A percentile compares a stretch with the other conserved stretches of the same genome.
phyloP scores from a whole-genome alignment of 2,329 filamentous ascomycete genomes.

The Stagonosporopsis cucurbitacearum region DNA sequence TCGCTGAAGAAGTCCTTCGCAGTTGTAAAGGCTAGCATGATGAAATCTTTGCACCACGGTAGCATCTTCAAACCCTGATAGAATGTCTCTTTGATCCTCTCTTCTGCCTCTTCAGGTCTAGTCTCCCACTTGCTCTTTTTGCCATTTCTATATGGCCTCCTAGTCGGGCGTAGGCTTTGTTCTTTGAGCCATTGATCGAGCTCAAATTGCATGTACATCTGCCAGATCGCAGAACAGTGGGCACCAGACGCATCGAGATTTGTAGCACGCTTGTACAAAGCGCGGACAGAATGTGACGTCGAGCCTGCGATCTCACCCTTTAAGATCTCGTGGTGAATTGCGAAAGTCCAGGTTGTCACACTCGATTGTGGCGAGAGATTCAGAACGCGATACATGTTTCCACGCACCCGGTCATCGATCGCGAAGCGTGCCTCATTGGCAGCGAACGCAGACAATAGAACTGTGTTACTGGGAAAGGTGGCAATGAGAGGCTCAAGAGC shows the following conservation, averaged over 20 bases:
- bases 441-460: conserved; percentile 75
- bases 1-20: conserved; percentile 46
- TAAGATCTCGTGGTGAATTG: conserved; percentile 62
- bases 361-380: conserved; percentile 39
- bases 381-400: conserved; percentile 59
- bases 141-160: conserved; percentile 23
- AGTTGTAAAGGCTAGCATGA: conserved; percentile 62
- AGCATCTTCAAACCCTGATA: conserved; percentile 62
- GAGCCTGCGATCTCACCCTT: conserved; percentile 48
- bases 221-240: conserved; percentile 43
- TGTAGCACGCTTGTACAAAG: conserved; percentile 63
- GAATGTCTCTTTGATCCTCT: conserved; percentile 59
- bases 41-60: conserved; percentile 69
- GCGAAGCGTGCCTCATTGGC: conserved; percentile 75
- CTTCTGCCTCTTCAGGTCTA: conserved; percentile 40
- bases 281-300: conserved; percentile 61
- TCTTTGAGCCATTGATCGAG: conserved; percentile 24
- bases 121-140: conserved; percentile 31
- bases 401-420: conserved; percentile 78
- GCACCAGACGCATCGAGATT: conserved; percentile 31
- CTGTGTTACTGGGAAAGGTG: conserved; percentile 75
- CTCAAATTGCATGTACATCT: conserved; percentile 43
- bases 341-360: conserved; percentile 61
- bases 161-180: conserved; percentile 12
- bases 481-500: conserved; percentile 66